phyloP scores from a whole-genome alignment of 1,284 basidiomycete species.

The Ganoderma sinense region DNA sequence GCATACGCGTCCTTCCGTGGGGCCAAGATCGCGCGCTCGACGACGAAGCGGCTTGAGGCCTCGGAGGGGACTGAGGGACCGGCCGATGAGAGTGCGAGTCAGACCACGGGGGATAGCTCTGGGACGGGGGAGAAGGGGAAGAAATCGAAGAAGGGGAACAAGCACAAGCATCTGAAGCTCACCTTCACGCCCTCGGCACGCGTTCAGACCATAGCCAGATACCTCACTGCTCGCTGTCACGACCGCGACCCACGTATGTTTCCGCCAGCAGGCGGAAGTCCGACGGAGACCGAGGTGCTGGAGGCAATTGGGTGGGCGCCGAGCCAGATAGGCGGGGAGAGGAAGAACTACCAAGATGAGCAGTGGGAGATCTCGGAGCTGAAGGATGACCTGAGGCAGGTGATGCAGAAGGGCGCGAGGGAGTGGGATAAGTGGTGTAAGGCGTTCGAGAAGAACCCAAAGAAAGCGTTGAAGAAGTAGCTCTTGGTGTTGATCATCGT shows the following conservation, averaged over 20 bases:
- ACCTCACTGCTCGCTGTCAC: conserved; percentile 5
- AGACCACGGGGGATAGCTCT: neutral
- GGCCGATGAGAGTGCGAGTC: neutral
- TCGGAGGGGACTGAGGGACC: neutral
- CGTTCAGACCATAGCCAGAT: neutral
- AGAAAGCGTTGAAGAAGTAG: conserved; percentile 6
- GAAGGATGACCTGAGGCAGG: conserved; percentile 3
- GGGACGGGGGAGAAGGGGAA: neutral
- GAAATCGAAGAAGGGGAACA: neutral
- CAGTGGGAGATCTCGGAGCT: conserved; percentile 9
- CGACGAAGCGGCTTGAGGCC: neutral
- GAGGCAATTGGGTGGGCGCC: conserved; percentile 8
- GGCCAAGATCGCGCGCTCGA: conserved; percentile 3
- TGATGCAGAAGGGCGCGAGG: conserved; percentile 6
- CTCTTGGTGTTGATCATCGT: no score
- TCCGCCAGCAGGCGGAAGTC: conserved; percentile 2
- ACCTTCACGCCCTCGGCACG: conserved; percentile 5
- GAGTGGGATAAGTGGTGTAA: conserved; percentile 9
- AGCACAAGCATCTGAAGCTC: conserved; percentile 8
- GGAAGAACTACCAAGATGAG: neutral
- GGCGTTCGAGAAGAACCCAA: conserved; percentile 7
- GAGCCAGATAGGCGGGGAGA: conserved; percentile 1
- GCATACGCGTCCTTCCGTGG: conserved; percentile 9
- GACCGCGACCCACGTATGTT: conserved; percentile 5
- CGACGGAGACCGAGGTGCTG: conserved; percentile 6